These are phyloP conservation scores for Aphanomyces cochlioides DNA, from an alignment of 352 stramenopile species.

Conservation along the genomic window DNA sequence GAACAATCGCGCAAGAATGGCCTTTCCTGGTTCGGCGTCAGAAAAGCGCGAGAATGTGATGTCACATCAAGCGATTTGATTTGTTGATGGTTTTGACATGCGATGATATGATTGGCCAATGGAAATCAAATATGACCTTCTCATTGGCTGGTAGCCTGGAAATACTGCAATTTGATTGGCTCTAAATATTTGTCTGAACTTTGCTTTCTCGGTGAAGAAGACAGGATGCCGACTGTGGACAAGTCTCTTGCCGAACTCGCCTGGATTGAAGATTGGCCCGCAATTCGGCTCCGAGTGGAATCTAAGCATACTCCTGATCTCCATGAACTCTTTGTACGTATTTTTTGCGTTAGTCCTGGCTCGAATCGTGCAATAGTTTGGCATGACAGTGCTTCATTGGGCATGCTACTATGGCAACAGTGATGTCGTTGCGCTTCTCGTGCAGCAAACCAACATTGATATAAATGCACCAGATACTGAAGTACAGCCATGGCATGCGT, in stretches of 20 bases:
- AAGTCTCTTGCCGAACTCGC: slow-evolving; percentile 5
- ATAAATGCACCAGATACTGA: slow-evolving; percentile 14
- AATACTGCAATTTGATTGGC: neutral
- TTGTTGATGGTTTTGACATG: no score
- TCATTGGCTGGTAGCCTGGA: no score
- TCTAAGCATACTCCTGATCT: neutral
- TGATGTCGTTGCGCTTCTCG: neutral
- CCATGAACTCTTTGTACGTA: slow-evolving; percentile 20
- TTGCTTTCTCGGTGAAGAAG: neutral
- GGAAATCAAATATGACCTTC: no score
- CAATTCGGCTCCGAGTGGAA: neutral
- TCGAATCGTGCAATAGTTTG: slow-evolving; percentile 17
- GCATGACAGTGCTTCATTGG: slow-evolving; percentile 21
- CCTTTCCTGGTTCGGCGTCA: no score
- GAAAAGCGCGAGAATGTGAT: no score
- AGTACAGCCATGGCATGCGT: neutral
- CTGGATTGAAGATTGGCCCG: slow-evolving; percentile 16
- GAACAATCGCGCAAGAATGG: no score
- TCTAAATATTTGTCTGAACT: neutral
- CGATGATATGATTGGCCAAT: no score
- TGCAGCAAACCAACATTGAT: neutral
- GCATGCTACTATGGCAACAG: slow-evolving; percentile 6
- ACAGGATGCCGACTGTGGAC: no score
- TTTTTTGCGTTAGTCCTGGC: neutral
- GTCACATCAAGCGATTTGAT: no score